phyloP scores from a whole-genome alignment of 345 rosid species.

The Eucalyptus erythrocorys region DNA sequence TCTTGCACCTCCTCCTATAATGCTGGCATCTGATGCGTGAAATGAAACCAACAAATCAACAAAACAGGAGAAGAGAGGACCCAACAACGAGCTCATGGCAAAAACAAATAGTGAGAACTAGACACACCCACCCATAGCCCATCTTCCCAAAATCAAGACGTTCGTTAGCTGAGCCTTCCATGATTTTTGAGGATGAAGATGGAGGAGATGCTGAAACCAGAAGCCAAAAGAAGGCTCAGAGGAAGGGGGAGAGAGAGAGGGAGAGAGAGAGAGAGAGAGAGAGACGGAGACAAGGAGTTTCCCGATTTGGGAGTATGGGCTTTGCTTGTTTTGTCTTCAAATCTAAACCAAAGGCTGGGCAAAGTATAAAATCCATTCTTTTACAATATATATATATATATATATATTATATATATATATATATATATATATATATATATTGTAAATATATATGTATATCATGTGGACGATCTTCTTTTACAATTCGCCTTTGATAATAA shows the following conservation, averaged over 20 bases:
- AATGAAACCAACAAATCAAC: not conserved
- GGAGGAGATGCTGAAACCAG: not conserved
- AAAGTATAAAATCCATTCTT: not conserved
- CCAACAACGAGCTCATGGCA: not conserved
- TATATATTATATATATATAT: not conserved
- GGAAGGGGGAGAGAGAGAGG: not conserved
- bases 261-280: not conserved
- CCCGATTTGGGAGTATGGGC: not conserved
- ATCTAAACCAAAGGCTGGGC: not conserved
- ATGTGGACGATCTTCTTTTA: not conserved
- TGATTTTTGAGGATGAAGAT: constrained; percentile 9
- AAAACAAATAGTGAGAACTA: not conserved
- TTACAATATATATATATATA: not conserved
- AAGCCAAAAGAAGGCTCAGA: not conserved
- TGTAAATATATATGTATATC: not conserved
- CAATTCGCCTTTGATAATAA: not conserved
- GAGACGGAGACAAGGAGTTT: not conserved
- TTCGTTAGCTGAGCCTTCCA: constrained; percentile 57
- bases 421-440: not conserved
- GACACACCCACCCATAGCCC: constrained; percentile 93
- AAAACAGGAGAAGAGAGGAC: not conserved
- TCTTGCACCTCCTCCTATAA: constrained; percentile 85
- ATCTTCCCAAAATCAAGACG: constrained; percentile 88
- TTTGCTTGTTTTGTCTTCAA: not conserved
- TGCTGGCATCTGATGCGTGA: constrained; percentile 52